Conservation (phyloP, 108 stramenopile species). For the Aurantiochytrium sp. region DNA sequence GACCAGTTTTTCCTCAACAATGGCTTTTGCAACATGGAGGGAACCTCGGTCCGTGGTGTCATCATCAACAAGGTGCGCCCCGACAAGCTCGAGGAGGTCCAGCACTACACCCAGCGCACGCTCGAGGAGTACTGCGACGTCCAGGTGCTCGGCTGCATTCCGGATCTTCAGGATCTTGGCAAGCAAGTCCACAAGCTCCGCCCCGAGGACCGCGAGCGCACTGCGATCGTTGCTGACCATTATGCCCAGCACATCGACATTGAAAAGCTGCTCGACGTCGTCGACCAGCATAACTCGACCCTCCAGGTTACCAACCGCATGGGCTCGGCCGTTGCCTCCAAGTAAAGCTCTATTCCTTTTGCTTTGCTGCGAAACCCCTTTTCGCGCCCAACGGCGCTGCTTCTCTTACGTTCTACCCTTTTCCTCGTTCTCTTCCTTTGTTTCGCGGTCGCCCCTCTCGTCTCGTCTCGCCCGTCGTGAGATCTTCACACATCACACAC, state of each 20-base stretch:
- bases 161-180: background rate
- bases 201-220: background rate
- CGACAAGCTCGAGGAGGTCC: background rate
- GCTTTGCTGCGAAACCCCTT: too few species aligned
- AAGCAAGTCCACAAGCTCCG: background rate
- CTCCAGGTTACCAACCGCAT: background rate
- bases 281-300: background rate
- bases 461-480: too few species aligned
- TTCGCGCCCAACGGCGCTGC: too few species aligned
- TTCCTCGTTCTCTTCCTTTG: too few species aligned
- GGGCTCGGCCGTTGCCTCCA: background rate
- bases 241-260: background rate
- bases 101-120: background rate
- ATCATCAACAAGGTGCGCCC: conserved; percentile 6
- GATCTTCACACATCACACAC: too few species aligned
- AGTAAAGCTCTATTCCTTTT: background rate
- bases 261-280: background rate
- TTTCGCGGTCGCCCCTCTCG: too few species aligned
- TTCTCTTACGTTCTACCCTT: too few species aligned
- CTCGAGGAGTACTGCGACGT: background rate
- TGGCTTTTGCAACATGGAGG: background rate
- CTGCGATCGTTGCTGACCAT: background rate
- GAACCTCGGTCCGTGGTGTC: background rate
- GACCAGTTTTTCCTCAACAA: conserved; percentile 18
- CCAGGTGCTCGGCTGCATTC: background rate